Conservation (phyloP, 1,284 basidiomycete genomes). For the Farysia itapuensis region DNA sequence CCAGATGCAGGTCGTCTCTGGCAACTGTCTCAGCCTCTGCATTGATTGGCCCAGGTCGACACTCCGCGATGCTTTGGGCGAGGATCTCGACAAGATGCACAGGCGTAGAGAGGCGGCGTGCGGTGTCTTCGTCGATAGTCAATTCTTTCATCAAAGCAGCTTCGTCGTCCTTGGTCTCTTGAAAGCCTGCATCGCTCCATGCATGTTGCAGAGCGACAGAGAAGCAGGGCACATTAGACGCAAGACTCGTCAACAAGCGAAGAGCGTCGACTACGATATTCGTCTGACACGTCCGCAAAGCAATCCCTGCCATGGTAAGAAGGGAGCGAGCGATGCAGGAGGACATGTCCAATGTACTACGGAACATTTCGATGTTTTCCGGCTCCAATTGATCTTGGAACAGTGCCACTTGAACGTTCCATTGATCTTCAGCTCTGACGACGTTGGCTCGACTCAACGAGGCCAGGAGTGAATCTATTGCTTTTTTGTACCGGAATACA, state of each 20-base stretch:
- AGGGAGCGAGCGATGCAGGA: constrained; percentile 27
- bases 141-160: neutral
- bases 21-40: too few relatives aligned
- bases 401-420: too few relatives aligned
- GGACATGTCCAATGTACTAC: constrained; percentile 23
- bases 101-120: constrained; percentile 8
- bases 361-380: constrained; percentile 21
- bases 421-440: too few relatives aligned
- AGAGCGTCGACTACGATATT: constrained; percentile 31
- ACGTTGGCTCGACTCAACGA: constrained; percentile 15
- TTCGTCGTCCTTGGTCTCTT: neutral
- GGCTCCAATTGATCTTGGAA: too few relatives aligned
- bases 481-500: constrained; percentile 16
- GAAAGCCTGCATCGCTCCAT: neutral
- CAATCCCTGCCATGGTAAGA: constrained; percentile 22
- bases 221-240: constrained; percentile 16
- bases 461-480: constrained; percentile 18
- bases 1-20: too few relatives aligned
- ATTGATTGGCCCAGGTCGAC: too few relatives aligned
- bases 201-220: neutral
- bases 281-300: constrained; percentile 28
- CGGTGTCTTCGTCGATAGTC: neutral
- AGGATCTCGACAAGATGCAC: constrained; percentile 17
- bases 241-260: constrained; percentile 15
- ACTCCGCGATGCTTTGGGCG: constrained; percentile 25